phyloP scores from a whole-genome alignment of 441 rosid genomes.

The Viola pubescens region DNA sequence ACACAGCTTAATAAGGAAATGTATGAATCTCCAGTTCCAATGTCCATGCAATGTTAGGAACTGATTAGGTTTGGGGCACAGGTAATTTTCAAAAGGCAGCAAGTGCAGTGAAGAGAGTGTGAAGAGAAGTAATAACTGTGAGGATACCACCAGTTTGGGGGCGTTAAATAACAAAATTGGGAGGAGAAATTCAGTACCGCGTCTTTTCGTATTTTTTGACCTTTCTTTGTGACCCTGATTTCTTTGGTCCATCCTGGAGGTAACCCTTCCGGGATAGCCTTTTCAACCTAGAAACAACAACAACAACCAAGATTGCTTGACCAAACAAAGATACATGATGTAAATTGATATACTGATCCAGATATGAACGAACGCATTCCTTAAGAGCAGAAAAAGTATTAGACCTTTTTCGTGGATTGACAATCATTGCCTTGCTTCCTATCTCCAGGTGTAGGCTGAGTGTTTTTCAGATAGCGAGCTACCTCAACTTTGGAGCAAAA shows the following conservation, averaged over 20 bases:
- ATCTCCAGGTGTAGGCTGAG: conserved; percentile 22
- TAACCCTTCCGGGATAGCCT: conserved; percentile 58
- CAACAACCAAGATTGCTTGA: conserved; percentile 42
- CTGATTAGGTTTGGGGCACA: conserved; percentile 11
- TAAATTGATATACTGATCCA: conserved; percentile 14
- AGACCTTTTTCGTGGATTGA: conserved; percentile 25
- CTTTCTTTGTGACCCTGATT: conserved; percentile 46
- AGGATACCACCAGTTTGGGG: background rate
- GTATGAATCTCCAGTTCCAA: background rate
- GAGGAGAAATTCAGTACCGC: conserved; percentile 41
- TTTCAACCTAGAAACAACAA: conserved; percentile 27
- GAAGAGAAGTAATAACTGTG: background rate
- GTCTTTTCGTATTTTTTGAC: conserved; percentile 51
- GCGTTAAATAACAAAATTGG: background rate
- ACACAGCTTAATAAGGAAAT: conserved; percentile 12
- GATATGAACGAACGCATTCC: background rate
- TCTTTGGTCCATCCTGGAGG: conserved; percentile 91
- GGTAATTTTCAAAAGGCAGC: background rate
- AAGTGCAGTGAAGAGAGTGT: background rate
- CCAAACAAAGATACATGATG: conserved; percentile 19
- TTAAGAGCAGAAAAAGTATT: conserved; percentile 17
- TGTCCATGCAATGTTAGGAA: conserved; percentile 3
- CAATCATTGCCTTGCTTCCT: conserved; percentile 19
- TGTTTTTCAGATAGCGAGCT: conserved; percentile 26
- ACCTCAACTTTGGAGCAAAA: conserved; percentile 40